Base-by-base conservation (phyloP, 345 rosid species). In the Balakata baccata region DNA sequence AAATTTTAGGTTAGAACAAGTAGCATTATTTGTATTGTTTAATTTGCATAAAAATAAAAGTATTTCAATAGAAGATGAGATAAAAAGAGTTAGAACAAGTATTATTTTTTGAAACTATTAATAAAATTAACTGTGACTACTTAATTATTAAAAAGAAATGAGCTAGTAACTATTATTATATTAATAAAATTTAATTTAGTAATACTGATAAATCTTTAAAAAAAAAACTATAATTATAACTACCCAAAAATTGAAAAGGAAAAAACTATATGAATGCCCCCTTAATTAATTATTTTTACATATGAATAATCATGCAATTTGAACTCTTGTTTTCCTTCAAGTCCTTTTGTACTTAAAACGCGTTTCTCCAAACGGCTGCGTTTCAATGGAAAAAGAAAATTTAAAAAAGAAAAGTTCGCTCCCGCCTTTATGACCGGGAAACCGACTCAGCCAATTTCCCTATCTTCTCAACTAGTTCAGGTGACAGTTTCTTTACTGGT, bases 361-460 rank as follows among this genome's bases (percentile, higher is more conserved):
- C 85, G 82, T 81, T 75, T 70, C 74, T 81, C 86, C 34, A 29
- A 29, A 29, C 34, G 1, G 34, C 1, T 1, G 34, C 34, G 34
- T 29, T 29, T 29, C 34, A 29, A 29, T 2, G 34, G 34, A 37
- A 18, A 14, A 61, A 68, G 64, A 38, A 63, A 68, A 29, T 1
- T 29, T 53, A 74, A 58, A 16, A 29, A 18, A 50, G 4, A 12
- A 43, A 51, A 58, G 64, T 52, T 22, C 29, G 37, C 53, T 58
- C 69, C 38, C 62, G 74, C 63, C 43, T 17, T 85, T 76, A 85
- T 73, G 88, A 88, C 89, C 87, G 89, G 76, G 88, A 86, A 79
- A 95, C 96, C 75, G 93, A 89, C 78, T 89, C 88, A 3, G 87
- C 97, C 79, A 95, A 86, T 87, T 85, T 87, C 74, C 89, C 96